A percentile compares a stretch with the other conserved stretches of the same genome.
phyloP scores from a whole-genome alignment of 2,329 filamentous ascomycete species.

The Monilinia vaccinii-corymbosi region DNA sequence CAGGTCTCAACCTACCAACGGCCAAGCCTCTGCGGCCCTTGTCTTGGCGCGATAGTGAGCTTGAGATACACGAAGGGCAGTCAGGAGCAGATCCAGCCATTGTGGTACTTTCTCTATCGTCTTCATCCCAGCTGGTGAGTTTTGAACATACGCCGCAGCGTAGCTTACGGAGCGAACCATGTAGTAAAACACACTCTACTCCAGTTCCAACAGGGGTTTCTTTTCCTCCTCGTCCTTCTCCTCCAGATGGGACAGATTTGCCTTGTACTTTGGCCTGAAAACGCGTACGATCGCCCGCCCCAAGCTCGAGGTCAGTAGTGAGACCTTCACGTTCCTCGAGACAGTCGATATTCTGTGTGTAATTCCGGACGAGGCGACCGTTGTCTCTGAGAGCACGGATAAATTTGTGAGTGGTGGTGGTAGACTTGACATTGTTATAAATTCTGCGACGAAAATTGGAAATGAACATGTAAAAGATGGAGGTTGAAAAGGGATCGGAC shows the following conservation, averaged over 20 bases:
- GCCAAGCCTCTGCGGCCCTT: slow-evolving; percentile 58
- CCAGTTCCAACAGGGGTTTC: slow-evolving; percentile 22
- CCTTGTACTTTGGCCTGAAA: slow-evolving; percentile 42
- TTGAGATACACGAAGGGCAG: slow-evolving; percentile 55
- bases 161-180: slow-evolving; percentile 57
- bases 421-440: slow-evolving; percentile 44
- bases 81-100: slow-evolving; percentile 56
- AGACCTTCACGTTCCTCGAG: slow-evolving; percentile 63
- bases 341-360: slow-evolving; percentile 69
- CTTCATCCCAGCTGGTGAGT: slow-evolving; percentile 51
- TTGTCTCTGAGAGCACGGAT: slow-evolving; percentile 57
- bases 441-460: slow-evolving; percentile 58
- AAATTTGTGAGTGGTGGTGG: slow-evolving; percentile 59
- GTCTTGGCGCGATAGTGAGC: slow-evolving; percentile 53
- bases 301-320: slow-evolving; percentile 50
- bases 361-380: slow-evolving; percentile 60
- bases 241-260: slow-evolving; percentile 27
- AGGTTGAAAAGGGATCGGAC: slow-evolving; percentile 57
- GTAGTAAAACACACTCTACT: slow-evolving; percentile 51
- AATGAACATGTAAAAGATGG: slow-evolving; percentile 64
- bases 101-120: slow-evolving; percentile 34
- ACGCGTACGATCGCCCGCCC: slow-evolving; percentile 51
- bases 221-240: slow-evolving; percentile 25
- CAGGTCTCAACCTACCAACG: slow-evolving; percentile 58
- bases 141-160: slow-evolving; percentile 55